A percentile compares a stretch with the other conserved stretches of the same genome.
Evolutionary conservation across 441 rosid genomes (phyloP).

Genomic region (Dalechampia spathulata): DNA sequence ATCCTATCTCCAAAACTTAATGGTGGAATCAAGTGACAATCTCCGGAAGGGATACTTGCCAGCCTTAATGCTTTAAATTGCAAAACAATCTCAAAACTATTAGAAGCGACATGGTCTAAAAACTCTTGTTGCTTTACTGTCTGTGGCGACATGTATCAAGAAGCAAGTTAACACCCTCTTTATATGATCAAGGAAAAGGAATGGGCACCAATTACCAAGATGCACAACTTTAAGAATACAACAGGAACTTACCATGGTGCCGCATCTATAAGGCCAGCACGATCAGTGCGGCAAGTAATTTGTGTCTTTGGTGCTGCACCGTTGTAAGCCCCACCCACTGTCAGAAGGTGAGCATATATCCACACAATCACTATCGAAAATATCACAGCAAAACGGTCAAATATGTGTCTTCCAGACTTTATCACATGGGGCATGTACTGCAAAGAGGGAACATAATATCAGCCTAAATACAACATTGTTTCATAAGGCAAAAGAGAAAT

Average conservation of each 20-base stretch:
- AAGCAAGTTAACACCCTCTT: background rate
- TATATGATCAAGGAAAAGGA: background rate
- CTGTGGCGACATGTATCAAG: too few relatives aligned
- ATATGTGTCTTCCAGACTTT: conserved; percentile 42
- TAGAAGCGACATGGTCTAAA: too few relatives aligned
- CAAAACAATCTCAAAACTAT: too few relatives aligned
- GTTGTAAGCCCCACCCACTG: conserved; percentile 88
- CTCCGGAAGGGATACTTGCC: too few relatives aligned
- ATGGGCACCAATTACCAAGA: background rate
- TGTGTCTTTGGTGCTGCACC: conserved; percentile 56
- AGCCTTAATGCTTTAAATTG: too few relatives aligned
- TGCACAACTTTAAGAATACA: conserved; percentile 4
- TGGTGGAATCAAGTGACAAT: too few relatives aligned
- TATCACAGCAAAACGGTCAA: conserved; percentile 78
- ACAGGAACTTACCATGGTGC: conserved; percentile 67
- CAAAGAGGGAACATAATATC: conserved; percentile 21
- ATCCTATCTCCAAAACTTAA: too few relatives aligned
- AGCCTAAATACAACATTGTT: conserved; percentile 3
- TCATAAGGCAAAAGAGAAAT: background rate
- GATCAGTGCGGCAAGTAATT: conserved; percentile 81
- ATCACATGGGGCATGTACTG: conserved; percentile 86
- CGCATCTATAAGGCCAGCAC: conserved; percentile 76
- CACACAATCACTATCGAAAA: conserved; percentile 71
- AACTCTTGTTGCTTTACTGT: too few relatives aligned
- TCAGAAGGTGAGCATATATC: conserved; percentile 87